Evolutionary conservation across 2,329 filamentous ascomycete species (phyloP).

Genomic region (Diaporthe citrichinensis): DNA sequence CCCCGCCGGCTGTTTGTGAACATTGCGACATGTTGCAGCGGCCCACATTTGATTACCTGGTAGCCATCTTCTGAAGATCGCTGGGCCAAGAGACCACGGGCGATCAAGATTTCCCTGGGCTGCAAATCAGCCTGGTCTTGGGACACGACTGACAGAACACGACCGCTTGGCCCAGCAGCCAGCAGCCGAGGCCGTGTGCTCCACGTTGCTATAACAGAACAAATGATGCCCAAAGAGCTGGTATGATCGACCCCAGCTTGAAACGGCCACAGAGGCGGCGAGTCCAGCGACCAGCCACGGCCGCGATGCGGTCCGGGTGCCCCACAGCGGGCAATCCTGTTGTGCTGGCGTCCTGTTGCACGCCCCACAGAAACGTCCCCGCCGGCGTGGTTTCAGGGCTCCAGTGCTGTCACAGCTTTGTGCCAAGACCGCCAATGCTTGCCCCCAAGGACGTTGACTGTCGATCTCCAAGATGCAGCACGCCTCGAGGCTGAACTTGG

Average conservation of each 20-base stretch:
- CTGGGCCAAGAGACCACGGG: conserved; percentile 19
- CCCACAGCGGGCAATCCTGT: not conserved
- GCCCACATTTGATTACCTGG: conserved; percentile 13
- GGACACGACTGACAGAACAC: not conserved
- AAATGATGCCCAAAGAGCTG: not conserved
- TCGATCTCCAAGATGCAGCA: conserved; percentile 9
- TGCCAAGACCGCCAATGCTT: conserved; percentile 40
- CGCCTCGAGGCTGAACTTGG: conserved; percentile 5
- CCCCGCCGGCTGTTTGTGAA: not conserved
- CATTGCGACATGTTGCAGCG: not conserved
- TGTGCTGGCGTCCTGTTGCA: conserved; percentile 4
- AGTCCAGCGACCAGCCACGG: not conserved
- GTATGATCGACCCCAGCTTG: conserved; percentile 31
- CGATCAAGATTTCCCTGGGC: conserved; percentile 27
- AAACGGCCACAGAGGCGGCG: conserved; percentile 8
- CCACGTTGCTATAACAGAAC: not conserved
- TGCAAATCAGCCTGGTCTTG: not conserved
- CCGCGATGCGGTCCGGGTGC: not conserved
- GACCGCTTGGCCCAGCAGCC: not conserved
- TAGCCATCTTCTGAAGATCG: not conserved
- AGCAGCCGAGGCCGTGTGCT: not conserved
- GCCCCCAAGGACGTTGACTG: conserved; percentile 6
- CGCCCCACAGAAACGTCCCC: conserved; percentile 6
- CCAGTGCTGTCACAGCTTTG: conserved; percentile 34
- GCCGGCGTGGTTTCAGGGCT: conserved; percentile 39